These are phyloP conservation scores for Hammondia hammondi DNA, from an alignment of 169 alveolate species.

Conservation along the genomic window DNA sequence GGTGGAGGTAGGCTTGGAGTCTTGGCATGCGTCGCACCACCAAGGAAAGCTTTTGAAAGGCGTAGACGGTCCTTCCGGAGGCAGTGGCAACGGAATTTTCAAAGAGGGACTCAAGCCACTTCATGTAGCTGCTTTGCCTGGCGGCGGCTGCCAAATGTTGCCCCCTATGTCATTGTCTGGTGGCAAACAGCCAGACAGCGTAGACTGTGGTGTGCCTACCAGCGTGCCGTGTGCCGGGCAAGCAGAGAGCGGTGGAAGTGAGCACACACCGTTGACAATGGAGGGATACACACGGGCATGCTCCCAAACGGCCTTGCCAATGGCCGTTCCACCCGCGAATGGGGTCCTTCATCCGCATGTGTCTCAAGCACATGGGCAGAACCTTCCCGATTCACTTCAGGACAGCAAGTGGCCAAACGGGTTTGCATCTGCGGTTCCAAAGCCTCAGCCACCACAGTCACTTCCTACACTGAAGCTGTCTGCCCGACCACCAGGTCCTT, in stretches of 20 bases:
- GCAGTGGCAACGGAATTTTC: background rate
- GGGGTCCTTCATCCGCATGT: background rate
- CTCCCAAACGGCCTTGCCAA: background rate
- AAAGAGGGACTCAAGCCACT: background rate
- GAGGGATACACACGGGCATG: background rate
- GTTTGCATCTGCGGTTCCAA: too few relatives aligned
- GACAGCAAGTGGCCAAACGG: too few relatives aligned
- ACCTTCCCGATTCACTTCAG: too few relatives aligned
- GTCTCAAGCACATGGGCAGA: too few relatives aligned
- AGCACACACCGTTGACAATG: background rate
- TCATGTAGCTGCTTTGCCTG: background rate
- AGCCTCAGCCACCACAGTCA: too few relatives aligned
- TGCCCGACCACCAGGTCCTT: background rate
- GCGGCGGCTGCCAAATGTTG: background rate
- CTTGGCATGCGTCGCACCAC: background rate
- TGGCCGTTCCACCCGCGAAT: background rate
- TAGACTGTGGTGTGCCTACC: background rate
- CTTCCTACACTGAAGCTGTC: background rate
- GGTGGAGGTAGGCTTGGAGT: background rate
- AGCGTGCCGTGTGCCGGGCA: background rate
- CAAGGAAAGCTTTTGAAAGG: background rate
- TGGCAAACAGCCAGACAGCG: background rate
- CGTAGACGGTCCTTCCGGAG: background rate
- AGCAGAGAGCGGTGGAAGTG: background rate
- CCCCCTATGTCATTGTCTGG: background rate